Conservation (phyloP, 345 rosid genomes). For the Orychophragmus violaceus region DNA sequence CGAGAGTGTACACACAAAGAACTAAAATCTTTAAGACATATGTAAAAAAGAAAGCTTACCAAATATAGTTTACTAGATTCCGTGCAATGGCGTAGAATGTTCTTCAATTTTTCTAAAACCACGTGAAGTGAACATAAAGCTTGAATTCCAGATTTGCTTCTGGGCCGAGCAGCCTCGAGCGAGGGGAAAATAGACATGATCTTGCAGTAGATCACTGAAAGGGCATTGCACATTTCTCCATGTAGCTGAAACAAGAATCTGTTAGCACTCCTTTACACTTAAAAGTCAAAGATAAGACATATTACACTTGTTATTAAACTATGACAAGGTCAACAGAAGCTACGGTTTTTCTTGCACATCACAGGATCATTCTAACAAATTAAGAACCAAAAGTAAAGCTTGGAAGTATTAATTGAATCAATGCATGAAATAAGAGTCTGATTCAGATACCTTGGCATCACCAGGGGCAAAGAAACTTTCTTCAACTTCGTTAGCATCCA, state of each 20-base stretch:
- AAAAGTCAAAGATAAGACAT: not conserved
- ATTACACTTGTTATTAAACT: not conserved
- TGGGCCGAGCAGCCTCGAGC: constrained; percentile 85
- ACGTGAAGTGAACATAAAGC: constrained; percentile 90
- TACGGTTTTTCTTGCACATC: not conserved
- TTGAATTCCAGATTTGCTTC: constrained; percentile 96
- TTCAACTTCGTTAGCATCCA: constrained; percentile 85
- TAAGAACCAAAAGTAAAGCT: not conserved
- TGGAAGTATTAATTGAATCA: not conserved
- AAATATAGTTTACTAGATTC: constrained; percentile 85
- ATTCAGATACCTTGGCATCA: constrained; percentile 83
- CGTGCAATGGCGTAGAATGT: constrained; percentile 73
- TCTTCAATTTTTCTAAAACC: constrained; percentile 77
- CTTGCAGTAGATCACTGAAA: constrained; percentile 68
- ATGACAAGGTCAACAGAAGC: not conserved
- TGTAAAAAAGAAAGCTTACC: constrained; percentile 36
- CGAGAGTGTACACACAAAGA: not conserved
- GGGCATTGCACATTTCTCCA: constrained; percentile 80
- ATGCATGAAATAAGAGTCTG: not conserved
- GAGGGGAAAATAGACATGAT: constrained; percentile 72
- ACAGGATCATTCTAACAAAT: not conserved
- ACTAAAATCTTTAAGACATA: not conserved
- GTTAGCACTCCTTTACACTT: constrained; percentile 14
- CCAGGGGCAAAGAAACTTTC: constrained; percentile 77
- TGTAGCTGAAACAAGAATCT: constrained; percentile 55